These are phyloP conservation scores for maize (Zea mays) DNA, from an alignment of 176 grass and related monocot genomes.

Conservation along the genomic window DNA sequence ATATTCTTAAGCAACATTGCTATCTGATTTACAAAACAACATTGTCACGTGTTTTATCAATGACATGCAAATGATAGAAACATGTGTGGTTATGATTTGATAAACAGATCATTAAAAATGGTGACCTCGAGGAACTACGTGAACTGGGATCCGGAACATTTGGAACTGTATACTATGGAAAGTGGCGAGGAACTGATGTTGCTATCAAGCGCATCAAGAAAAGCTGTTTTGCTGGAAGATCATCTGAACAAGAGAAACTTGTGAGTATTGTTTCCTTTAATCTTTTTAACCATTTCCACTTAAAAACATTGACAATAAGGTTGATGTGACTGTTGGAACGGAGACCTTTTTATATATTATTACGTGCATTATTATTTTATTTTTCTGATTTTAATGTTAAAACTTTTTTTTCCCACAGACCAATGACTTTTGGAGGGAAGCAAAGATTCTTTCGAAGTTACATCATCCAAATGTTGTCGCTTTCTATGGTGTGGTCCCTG, in stretches of 20 bases:
- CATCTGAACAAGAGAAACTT: constrained; percentile 88
- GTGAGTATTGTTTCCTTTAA: constrained; percentile 41
- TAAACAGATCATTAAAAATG: constrained; percentile 89
- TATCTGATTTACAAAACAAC: constrained; percentile 28
- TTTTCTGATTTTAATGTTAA: background rate
- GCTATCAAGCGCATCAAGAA: constrained; percentile 99
- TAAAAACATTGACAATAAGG: background rate
- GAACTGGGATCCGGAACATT: constrained; percentile 95
- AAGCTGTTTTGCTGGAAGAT: constrained; percentile 85
- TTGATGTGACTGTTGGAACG: constrained; percentile 2
- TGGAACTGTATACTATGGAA: constrained; percentile 96
- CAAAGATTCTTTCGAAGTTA: constrained; percentile 87
- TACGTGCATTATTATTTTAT: constrained; percentile 3
- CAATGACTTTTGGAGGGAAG: constrained; percentile 97
- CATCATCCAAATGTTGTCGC: constrained; percentile 98
- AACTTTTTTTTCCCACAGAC: constrained; percentile 47
- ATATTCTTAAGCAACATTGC: background rate
- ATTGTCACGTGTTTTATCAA: background rate
- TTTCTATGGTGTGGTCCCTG: constrained; percentile 96
- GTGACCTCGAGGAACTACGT: constrained; percentile 94
- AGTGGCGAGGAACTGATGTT: constrained; percentile 94
- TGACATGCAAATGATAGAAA: constrained; percentile 13
- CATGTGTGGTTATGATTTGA: constrained; percentile 10
- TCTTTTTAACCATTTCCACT: constrained; percentile 27
- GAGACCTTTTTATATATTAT: background rate